A percentile compares a stretch with the other conserved stretches of the same genome.
These are phyloP conservation scores for Xerocomus brunneocitrinus DNA, from an alignment of 768 basidiomycete genomes.

Conservation along the genomic window DNA sequence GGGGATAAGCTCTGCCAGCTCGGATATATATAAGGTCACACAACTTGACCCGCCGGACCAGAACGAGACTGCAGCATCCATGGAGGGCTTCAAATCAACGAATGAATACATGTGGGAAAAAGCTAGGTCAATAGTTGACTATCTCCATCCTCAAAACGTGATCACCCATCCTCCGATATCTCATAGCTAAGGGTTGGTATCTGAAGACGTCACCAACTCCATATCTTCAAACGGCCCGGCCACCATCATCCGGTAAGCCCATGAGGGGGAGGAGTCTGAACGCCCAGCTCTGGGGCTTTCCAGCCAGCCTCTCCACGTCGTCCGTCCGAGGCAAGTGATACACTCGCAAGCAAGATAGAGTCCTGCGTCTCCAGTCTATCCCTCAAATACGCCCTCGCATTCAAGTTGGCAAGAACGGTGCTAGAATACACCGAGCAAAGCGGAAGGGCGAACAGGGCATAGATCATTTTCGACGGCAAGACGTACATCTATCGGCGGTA, in stretches of 20 bases:
- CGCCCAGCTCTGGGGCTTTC: not conserved
- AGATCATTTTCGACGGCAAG: not conserved
- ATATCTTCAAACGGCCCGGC: not conserved
- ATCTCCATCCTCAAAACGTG: too few species aligned
- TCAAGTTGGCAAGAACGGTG: not conserved
- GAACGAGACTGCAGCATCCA: too few species aligned
- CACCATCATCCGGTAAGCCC: not conserved
- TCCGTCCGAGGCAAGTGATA: not conserved
- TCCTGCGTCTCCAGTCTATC: constrained; percentile 22
- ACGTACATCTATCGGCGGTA: not conserved
- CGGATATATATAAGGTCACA: too few species aligned
- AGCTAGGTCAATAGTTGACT: too few species aligned
- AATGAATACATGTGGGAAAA: too few species aligned
- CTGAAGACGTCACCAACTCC: too few species aligned
- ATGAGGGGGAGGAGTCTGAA: not conserved
- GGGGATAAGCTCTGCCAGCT: too few species aligned
- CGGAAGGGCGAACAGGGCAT: not conserved
- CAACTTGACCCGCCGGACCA: too few species aligned
- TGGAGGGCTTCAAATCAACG: too few species aligned
- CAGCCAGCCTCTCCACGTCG: not conserved
- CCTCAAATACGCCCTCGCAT: not conserved
- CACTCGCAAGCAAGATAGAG: constrained; percentile 22
- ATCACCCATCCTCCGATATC: too few species aligned
- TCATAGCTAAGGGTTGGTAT: too few species aligned
- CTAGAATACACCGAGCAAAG: not conserved